Evolutionary conservation across 805 yeast species (phyloP).

Genomic region (Saccharomycopsis oosterbeekiorum): DNA sequence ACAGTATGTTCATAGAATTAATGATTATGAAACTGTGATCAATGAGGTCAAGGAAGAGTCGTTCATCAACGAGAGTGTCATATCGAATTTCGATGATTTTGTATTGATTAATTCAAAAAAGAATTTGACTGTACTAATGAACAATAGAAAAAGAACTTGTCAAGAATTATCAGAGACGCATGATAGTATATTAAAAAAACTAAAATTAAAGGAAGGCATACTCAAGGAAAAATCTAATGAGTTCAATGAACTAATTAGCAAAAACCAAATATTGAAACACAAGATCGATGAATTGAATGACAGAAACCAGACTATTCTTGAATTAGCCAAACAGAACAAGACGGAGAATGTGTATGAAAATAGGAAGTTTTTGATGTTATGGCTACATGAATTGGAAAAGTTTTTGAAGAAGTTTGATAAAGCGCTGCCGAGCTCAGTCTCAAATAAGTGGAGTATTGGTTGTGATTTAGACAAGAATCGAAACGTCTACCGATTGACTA

Average conservation of each 20-base stretch:
- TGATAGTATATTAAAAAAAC: not conserved
- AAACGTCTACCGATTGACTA: not conserved
- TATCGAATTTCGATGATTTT: slow-evolving; percentile 15
- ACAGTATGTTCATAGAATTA: slow-evolving; percentile 4
- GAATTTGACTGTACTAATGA: slow-evolving; percentile 7
- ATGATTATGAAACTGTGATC: slow-evolving; percentile 10
- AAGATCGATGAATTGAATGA: not conserved
- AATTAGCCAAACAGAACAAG: not conserved
- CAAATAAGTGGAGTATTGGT: not conserved
- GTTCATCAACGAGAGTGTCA: slow-evolving; percentile 3
- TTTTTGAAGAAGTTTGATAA: not conserved
- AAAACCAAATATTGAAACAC: not conserved
- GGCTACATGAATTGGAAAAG: not conserved
- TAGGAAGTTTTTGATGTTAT: not conserved
- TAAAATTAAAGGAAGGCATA: not conserved
- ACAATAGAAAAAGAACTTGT: slow-evolving; percentile 5
- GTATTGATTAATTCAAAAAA: slow-evolving; percentile 13
- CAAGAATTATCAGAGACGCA: slow-evolving; percentile 1
- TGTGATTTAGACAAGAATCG: not conserved
- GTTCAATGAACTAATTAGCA: not conserved
- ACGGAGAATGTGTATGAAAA: not conserved
- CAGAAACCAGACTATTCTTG: not conserved
- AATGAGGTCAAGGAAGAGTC: slow-evolving; percentile 12
- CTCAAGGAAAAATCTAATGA: not conserved
- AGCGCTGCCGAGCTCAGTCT: not conserved